phyloP scores from a whole-genome alignment of 176 grass and related monocot species.

The Musa itinerans region DNA sequence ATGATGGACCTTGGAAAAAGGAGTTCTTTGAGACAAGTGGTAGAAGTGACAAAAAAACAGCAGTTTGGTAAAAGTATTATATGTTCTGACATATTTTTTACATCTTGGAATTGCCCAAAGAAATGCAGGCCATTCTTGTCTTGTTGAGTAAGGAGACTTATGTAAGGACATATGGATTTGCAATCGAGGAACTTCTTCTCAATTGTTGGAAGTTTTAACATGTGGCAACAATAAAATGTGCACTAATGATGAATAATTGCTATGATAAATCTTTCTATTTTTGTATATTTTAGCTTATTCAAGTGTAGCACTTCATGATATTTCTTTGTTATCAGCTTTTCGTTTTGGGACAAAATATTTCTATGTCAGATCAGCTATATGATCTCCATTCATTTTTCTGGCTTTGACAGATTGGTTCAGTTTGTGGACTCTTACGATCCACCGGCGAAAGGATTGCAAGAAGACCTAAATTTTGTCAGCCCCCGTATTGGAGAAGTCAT shows the following conservation, averaged over 20 bases:
- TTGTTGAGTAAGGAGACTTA: too few relatives aligned
- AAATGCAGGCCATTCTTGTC: too few relatives aligned
- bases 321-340: background rate
- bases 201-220: background rate
- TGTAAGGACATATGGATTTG: too few relatives aligned
- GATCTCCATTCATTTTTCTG: conserved; percentile 22
- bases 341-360: background rate
- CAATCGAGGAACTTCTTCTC: too few relatives aligned
- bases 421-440: conserved; percentile 97
- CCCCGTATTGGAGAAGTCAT: conserved; percentile 94
- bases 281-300: background rate
- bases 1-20: too few relatives aligned
- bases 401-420: conserved; percentile 69
- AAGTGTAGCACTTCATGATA: background rate
- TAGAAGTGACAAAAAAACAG: too few relatives aligned
- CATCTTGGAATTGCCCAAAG: too few relatives aligned
- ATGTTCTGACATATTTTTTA: too few relatives aligned
- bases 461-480: conserved; percentile 98
- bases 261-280: background rate
- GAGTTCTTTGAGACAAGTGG: too few relatives aligned
- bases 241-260: background rate
- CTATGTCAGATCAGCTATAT: background rate
- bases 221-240: background rate
- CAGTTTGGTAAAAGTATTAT: too few relatives aligned
- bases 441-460: conserved; percentile 86